Conservation (phyloP, 345 rosid genomes). For the sweet orange (Citrus sinensis) region DNA sequence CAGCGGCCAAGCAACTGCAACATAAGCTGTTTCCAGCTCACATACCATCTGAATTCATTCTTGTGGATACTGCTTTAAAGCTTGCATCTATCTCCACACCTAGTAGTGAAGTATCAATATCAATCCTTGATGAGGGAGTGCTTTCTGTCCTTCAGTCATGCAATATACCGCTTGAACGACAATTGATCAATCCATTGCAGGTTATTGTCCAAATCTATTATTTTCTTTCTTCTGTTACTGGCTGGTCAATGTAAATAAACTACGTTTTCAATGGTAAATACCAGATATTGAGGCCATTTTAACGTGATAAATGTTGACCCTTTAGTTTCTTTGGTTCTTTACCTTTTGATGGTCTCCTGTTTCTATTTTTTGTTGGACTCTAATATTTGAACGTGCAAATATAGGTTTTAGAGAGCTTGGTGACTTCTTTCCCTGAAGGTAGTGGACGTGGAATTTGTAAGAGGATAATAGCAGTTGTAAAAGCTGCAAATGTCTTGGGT, state of each 20-base stretch:
- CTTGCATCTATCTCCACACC: conserved; percentile 77
- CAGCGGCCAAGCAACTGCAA: conserved; percentile 97
- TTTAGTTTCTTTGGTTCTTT: not conserved
- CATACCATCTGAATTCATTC: conserved; percentile 66
- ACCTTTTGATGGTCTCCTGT: not conserved
- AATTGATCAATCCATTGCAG: conserved; percentile 60
- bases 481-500: conserved; percentile 83
- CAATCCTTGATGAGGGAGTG: conserved; percentile 61
- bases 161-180: conserved; percentile 36
- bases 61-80: conserved; percentile 75
- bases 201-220: conserved; percentile 32
- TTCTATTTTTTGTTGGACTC: conserved; percentile 18
- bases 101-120: conserved; percentile 35
- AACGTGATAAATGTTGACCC: not conserved
- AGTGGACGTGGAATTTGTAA: conserved; percentile 80
- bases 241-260: conserved; percentile 5
- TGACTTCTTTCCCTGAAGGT: conserved; percentile 65
- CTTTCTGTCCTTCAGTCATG: conserved; percentile 54
- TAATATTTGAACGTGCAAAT: conserved; percentile 12
- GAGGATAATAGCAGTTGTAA: conserved; percentile 79
- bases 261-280: conserved; percentile 2
- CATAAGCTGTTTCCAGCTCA: conserved; percentile 77
- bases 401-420: conserved; percentile 78
- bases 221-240: conserved; percentile 16
- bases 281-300: not conserved